Conservation (phyloP, 345 rosid species). For the Eutrema heterophyllum region DNA sequence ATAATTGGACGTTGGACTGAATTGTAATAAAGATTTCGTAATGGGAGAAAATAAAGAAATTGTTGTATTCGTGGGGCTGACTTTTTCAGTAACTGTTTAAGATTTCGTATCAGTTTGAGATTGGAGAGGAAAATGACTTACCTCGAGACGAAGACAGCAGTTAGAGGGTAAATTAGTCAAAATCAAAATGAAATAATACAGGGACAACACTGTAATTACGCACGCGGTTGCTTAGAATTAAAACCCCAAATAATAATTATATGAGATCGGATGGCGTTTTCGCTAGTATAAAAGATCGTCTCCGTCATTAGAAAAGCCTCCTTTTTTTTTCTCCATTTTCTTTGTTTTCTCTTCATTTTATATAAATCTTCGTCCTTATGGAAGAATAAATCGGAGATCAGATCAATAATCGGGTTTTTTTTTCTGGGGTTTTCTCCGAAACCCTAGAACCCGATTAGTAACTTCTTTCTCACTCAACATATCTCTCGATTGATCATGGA, state of each 20-base stretch:
- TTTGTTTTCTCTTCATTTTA: neutral
- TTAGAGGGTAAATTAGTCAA: conserved; percentile 24
- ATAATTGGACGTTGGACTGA: neutral
- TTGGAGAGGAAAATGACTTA: conserved; percentile 16
- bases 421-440: neutral
- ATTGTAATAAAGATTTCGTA: neutral
- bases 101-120: conserved; percentile 14
- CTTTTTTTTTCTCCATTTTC: neutral
- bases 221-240: conserved; percentile 15
- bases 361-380: conserved; percentile 17
- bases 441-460: conserved; percentile 15
- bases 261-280: conserved; percentile 21
- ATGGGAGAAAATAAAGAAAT: neutral
- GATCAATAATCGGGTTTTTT: neutral
- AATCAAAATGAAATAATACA: neutral
- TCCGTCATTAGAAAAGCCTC: conserved; percentile 1
- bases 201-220: conserved; percentile 8
- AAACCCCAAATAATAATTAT: conserved; percentile 8
- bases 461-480: conserved; percentile 11
- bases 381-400: neutral
- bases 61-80: conserved; percentile 25
- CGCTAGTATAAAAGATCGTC: conserved; percentile 17
- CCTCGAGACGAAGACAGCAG: conserved; percentile 24
- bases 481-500: conserved; percentile 6
- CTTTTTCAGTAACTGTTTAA: conserved; percentile 22